Conservation (phyloP, 129 eudicot genomes). For the Apium graveolens region DNA sequence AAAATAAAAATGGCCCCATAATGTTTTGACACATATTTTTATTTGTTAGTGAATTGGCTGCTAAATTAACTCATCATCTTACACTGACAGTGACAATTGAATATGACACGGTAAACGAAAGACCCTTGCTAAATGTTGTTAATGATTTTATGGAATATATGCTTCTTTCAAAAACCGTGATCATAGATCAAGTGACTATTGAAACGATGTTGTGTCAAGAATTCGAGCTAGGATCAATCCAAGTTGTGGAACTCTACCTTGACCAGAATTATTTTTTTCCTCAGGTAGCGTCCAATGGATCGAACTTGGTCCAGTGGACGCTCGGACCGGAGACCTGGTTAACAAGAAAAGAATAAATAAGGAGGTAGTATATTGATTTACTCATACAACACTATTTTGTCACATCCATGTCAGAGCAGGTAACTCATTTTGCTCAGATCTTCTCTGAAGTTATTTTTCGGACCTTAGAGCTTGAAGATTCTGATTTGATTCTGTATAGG, state of each 20-base stretch:
- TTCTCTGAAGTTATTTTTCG: slow-evolving; percentile 29
- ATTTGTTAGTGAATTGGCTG: slow-evolving; percentile 48
- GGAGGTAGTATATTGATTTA: slow-evolving; percentile 32
- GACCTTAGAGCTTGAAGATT: slow-evolving; percentile 43
- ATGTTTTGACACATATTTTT: slow-evolving; percentile 41
- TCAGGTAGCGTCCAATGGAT: too few relatives aligned
- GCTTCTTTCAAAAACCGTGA: slow-evolving; percentile 32
- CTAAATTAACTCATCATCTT: slow-evolving; percentile 26
- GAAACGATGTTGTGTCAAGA: slow-evolving; percentile 69
- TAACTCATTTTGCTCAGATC: slow-evolving; percentile 35
- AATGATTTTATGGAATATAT: slow-evolving; percentile 49
- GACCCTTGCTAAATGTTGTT: slow-evolving; percentile 23
- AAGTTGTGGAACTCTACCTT: slow-evolving; percentile 41
- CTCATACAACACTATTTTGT: slow-evolving; percentile 42
- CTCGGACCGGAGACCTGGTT: too few relatives aligned
- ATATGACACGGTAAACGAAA: slow-evolving; percentile 17
- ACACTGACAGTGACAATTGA: slow-evolving; percentile 26
- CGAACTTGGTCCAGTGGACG: too few relatives aligned
- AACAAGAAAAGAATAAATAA: too few relatives aligned
- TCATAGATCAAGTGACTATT: slow-evolving; percentile 20
- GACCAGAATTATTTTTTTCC: too few relatives aligned
- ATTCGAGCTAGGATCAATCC: slow-evolving; percentile 47
- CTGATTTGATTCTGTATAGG: slow-evolving; percentile 36
- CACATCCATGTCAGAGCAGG: slow-evolving; percentile 37
- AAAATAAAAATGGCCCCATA: slow-evolving; percentile 11